Evolutionary conservation across 176 grass and related monocot genomes (phyloP).

Genomic region (Metroxylon sagu): DNA sequence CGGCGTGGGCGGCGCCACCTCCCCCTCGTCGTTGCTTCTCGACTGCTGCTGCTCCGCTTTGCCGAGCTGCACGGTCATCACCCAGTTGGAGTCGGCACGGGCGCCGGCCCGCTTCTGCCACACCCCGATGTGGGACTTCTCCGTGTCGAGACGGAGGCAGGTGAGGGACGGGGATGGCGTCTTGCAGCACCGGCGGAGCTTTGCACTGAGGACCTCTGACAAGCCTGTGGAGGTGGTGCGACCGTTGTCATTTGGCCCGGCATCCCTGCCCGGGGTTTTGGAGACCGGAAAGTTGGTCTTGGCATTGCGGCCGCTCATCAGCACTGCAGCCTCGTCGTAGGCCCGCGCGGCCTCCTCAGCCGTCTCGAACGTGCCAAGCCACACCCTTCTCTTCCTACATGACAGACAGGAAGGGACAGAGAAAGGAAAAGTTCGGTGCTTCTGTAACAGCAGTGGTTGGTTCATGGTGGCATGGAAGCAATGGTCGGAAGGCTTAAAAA

Average conservation of each 20-base stretch:
- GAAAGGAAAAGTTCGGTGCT: too few relatives aligned
- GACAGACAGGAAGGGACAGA: not conserved
- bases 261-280: constrained; percentile 32
- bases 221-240: constrained; percentile 18
- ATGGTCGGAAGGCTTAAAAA: too few relatives aligned
- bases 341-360: constrained; percentile 94
- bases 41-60: constrained; percentile 15
- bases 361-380: constrained; percentile 98
- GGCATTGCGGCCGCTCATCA: constrained; percentile 98
- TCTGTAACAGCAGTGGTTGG: too few relatives aligned
- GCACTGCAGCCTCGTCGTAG: constrained; percentile 90
- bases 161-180: constrained; percentile 88
- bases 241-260: too few relatives aligned
- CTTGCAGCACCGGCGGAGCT: constrained; percentile 93
- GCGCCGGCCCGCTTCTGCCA: constrained; percentile 98
- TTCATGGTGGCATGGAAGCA: too few relatives aligned
- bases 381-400: constrained; percentile 95
- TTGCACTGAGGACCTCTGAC: constrained; percentile 94
- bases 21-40: not conserved
- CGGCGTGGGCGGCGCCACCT: constrained; percentile 2
- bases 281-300: constrained; percentile 96
- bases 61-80: constrained; percentile 94
- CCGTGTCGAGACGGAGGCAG: constrained; percentile 92
- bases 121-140: constrained; percentile 98
- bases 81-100: constrained; percentile 89